A percentile compares a stretch with the other conserved stretches of the same genome.
phyloP scores from a whole-genome alignment of 164 flowering plant species.

The Saururus chinensis region DNA sequence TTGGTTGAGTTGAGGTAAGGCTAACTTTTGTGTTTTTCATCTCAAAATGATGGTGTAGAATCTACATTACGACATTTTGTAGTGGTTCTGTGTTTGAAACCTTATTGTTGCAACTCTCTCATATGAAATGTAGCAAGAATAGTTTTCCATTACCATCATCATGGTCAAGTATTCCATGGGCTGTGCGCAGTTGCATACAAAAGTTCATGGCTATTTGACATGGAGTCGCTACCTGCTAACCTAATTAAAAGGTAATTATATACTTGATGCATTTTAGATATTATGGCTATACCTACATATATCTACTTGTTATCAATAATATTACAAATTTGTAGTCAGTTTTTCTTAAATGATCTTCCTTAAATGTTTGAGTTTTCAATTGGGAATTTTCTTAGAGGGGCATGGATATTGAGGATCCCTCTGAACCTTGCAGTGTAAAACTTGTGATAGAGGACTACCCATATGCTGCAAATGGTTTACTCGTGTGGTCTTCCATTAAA shows the following conservation, averaged over 20 bases:
- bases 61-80: too few species aligned
- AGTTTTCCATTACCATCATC: too few species aligned
- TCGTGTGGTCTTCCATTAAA: constrained; percentile 81
- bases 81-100: too few species aligned
- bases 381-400: constrained; percentile 42
- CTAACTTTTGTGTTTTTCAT: too few species aligned
- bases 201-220: constrained; percentile 74
- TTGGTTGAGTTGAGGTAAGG: too few species aligned
- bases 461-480: constrained; percentile 92
- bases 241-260: constrained; percentile 51
- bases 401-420: constrained; percentile 87
- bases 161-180: constrained; percentile 78
- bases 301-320: background rate
- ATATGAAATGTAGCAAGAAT: too few species aligned
- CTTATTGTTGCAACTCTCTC: too few species aligned
- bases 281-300: background rate
- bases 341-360: too few species aligned
- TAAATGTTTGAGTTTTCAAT: background rate
- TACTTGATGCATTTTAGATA: background rate
- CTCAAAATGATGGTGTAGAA: too few species aligned
- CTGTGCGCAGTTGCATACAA: constrained; percentile 87
- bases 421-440: constrained; percentile 55
- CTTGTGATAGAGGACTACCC: constrained; percentile 93
- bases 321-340: background rate
- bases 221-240: constrained; percentile 90